These are phyloP conservation scores for Chrysosporium queenslandicum DNA, from an alignment of 2,329 filamentous ascomycete genomes.

Conservation along the genomic window DNA sequence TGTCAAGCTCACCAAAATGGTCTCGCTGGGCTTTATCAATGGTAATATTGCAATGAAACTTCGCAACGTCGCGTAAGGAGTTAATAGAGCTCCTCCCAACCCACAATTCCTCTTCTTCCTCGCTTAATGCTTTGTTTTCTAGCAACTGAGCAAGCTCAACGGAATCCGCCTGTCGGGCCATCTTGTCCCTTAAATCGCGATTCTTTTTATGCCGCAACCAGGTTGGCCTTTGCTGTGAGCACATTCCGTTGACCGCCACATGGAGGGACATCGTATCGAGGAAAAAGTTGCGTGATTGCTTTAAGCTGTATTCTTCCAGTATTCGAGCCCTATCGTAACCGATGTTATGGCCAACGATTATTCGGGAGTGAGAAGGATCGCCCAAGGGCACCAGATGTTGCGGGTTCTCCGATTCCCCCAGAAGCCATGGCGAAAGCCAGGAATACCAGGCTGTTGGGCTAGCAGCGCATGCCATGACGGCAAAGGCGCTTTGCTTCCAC, in stretches of 20 bases:
- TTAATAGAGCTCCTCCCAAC: conserved; percentile 91
- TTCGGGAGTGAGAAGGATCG: conserved; percentile 58
- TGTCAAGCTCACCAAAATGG: conserved; percentile 73
- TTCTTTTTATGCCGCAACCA: conserved; percentile 98
- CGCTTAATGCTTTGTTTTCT: conserved; percentile 54
- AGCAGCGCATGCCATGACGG: conserved; percentile 92
- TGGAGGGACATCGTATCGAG: conserved; percentile 97
- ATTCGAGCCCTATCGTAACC: conserved; percentile 88
- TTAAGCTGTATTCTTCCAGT: conserved; percentile 75
- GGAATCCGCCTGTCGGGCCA: conserved; percentile 60
- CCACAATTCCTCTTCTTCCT: conserved; percentile 93
- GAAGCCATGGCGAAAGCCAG: conserved; percentile 91
- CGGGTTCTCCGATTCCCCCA: conserved; percentile 67
- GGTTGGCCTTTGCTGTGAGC: conserved; percentile 84
- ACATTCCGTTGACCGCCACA: conserved; percentile 98
- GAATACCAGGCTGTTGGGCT: conserved; percentile 90
- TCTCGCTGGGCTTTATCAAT: conserved; percentile 85
- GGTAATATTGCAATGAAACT: conserved; percentile 84
- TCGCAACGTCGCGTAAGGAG: conserved; percentile 86
- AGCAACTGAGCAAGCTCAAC: conserved; percentile 62
- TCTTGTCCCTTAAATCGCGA: conserved; percentile 68
- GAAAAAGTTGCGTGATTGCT: conserved; percentile 75
- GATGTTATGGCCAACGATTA: conserved; percentile 90
- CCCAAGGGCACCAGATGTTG: conserved; percentile 81
- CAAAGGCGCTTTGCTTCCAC: conserved; percentile 85